Evolutionary conservation across 805 yeast genomes (phyloP), one percentile per base, ranked within the genome.

Genomic region (Ogataea angusta): DNA sequence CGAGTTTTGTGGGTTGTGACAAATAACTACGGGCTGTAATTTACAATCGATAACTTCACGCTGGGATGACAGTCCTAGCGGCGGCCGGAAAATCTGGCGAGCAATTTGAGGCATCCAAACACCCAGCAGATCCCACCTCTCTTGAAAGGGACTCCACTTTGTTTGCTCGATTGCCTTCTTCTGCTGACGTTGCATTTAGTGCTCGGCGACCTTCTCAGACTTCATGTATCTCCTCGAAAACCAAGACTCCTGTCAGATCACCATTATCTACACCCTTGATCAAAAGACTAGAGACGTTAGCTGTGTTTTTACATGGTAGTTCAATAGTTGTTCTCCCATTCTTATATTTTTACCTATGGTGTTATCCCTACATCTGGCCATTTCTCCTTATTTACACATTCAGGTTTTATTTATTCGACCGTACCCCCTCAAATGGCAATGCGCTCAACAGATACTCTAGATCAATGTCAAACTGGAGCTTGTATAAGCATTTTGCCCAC

Each of bases 361-460:
- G 89, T 0, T 65, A 73, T 34, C 59, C 58, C 3, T 14, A 35
- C 7, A 30, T 49, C 5, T 89, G 97, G 96, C 70, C 86, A 1
- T 41, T 80, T 5, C 52, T 84, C 5, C 56, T 83, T 5, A 69
- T 86, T 0, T 93, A 91, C 59, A 58, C 81, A 15, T 66, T 73
- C 6, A 64, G 76, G 23, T 85, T 82, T 54, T 75, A 78, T 51
- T 28, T 67, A 13, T 45, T 68, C 12, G 88, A 83, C 61, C 77
- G 76, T 46, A 74, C 95, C 1, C 86, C 89, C 0, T 75, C 80
- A 10, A 81, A 83, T 51, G 98, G 98, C 1, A 70, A 74, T 13
- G 83, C 79, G 0, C 72, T 75, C 2, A 63, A 72, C 38, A 63
- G 95, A 27, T 68, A 72, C 30, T 79, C 85, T 3, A 59, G 63